Percentiles rank a stretch among this genome's conserved stretches.
phyloP scores from a whole-genome alignment of 1,284 basidiomycete species.

The Naganishia sp. region DNA sequence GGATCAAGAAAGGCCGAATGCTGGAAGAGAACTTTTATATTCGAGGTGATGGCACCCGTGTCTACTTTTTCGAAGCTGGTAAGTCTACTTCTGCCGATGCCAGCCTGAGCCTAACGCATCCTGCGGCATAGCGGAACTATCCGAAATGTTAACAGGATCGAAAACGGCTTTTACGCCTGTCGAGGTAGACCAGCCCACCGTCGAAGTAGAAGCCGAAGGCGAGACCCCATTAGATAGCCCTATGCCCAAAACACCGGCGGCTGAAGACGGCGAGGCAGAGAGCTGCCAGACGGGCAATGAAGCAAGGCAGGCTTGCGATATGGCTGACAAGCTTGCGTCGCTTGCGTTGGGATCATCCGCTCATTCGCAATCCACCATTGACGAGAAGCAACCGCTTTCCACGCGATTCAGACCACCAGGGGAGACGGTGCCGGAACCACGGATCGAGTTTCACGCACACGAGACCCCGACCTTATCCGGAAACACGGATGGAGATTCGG shows the following conservation, averaged over 20 bases:
- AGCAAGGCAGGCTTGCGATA: not conserved
- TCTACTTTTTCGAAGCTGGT: conserved; percentile 91
- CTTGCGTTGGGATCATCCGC: not conserved
- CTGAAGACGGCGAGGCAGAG: not conserved
- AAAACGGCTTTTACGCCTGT: conserved; percentile 41
- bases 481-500: not conserved
- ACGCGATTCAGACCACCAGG: conserved; percentile 25
- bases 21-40: conserved; percentile 93
- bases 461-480: conserved; percentile 21
- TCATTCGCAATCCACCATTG: not conserved
- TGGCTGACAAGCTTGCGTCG: conserved; percentile 5
- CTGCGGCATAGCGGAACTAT: conserved; percentile 68
- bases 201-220: conserved; percentile 13
- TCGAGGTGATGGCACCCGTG: conserved; percentile 91
- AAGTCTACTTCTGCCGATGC: conserved; percentile 35
- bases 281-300: not conserved
- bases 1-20: conserved; percentile 85
- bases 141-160: conserved; percentile 71
- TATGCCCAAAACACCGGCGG: conserved; percentile 29
- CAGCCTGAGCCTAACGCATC: not conserved
- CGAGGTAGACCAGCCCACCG: conserved; percentile 47
- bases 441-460: conserved; percentile 35
- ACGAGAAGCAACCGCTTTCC: not conserved
- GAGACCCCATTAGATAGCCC: conserved; percentile 20
- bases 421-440: conserved; percentile 12